A percentile compares a stretch with the other conserved stretches of the same genome.
Evolutionary conservation across 805 yeast species (phyloP).

Genomic region (Blastobotrys chiropterorum): DNA sequence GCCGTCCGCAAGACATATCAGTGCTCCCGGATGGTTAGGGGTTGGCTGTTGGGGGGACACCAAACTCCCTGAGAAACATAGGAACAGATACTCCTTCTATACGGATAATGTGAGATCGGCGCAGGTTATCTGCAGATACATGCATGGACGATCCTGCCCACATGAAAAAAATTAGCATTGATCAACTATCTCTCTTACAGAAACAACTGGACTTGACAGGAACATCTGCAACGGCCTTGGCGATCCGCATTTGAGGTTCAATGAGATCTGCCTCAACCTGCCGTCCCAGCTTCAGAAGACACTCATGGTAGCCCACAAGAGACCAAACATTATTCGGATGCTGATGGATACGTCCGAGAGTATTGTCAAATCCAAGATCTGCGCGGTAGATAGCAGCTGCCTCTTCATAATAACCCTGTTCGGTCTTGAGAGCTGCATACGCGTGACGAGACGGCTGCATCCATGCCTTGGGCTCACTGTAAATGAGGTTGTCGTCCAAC

Average conservation of each 20-base stretch:
- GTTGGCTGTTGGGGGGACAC: too few relatives aligned
- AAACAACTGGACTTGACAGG: background rate
- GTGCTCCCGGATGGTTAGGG: too few relatives aligned
- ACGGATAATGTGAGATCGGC: too few relatives aligned
- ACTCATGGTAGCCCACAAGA: background rate
- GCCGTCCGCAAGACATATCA: background rate
- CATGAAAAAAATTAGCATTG: background rate
- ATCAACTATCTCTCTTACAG: background rate
- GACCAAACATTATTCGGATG: constrained; percentile 1
- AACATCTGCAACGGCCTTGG: background rate
- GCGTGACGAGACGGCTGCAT: background rate
- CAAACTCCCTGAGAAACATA: too few relatives aligned
- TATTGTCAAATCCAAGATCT: background rate
- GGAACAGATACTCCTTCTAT: too few relatives aligned
- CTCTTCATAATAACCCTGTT: background rate
- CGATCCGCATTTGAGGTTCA: background rate
- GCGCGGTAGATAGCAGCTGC: background rate
- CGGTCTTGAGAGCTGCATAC: background rate
- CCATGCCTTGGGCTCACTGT: background rate
- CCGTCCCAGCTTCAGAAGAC: background rate
- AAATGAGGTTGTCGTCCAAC: background rate
- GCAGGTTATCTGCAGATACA: too few relatives aligned
- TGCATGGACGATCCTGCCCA: too few relatives aligned
- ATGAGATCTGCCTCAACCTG: background rate
- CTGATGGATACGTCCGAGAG: background rate